Percentiles rank a stretch among this genome's conserved stretches.
Evolutionary conservation across 495 filamentous ascomycete genomes (phyloP).

Genomic region (Penicillium desertorum): DNA sequence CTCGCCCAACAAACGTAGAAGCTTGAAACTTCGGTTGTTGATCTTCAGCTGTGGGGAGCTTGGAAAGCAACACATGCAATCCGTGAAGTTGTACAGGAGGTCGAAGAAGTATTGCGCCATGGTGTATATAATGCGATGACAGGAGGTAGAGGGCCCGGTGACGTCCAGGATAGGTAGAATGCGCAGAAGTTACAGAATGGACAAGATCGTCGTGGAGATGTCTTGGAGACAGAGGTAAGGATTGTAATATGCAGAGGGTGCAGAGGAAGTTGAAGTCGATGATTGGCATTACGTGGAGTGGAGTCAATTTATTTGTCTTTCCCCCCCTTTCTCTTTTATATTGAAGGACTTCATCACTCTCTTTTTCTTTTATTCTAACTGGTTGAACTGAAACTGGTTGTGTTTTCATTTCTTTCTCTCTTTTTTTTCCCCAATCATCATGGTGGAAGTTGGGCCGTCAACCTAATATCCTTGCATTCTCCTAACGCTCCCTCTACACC

Average conservation of each 20-base stretch:
- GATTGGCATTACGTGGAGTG: constrained; percentile 4
- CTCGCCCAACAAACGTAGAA: constrained; percentile 88
- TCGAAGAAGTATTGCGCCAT: constrained; percentile 90
- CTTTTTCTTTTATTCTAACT: neutral
- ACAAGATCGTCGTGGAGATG: constrained; percentile 1
- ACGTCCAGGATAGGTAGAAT: neutral
- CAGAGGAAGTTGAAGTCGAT: constrained; percentile 9
- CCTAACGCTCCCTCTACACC: constrained; percentile 13
- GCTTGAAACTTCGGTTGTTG: constrained; percentile 93
- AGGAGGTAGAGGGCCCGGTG: neutral
- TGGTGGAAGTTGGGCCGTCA: constrained; percentile 21
- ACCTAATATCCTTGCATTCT: constrained; percentile 14
- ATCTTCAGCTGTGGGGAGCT: constrained; percentile 91
- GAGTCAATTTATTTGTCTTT: constrained; percentile 24
- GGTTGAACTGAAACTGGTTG: neutral
- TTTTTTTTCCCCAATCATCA: constrained; percentile 11
- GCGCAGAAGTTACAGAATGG: constrained; percentile 1
- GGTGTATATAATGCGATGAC: constrained; percentile 19
- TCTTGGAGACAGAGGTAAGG: constrained; percentile 10
- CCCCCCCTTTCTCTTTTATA: constrained; percentile 21
- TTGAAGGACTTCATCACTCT: neutral
- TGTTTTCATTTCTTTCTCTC: neutral
- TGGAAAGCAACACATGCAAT: constrained; percentile 94
- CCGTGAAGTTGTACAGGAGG: constrained; percentile 83
- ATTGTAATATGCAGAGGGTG: constrained; percentile 17